Evolutionary conservation across 805 yeast genomes (phyloP), one percentile per base, ranked within the genome.

Genomic region (Yamadazyma laniorum): DNA sequence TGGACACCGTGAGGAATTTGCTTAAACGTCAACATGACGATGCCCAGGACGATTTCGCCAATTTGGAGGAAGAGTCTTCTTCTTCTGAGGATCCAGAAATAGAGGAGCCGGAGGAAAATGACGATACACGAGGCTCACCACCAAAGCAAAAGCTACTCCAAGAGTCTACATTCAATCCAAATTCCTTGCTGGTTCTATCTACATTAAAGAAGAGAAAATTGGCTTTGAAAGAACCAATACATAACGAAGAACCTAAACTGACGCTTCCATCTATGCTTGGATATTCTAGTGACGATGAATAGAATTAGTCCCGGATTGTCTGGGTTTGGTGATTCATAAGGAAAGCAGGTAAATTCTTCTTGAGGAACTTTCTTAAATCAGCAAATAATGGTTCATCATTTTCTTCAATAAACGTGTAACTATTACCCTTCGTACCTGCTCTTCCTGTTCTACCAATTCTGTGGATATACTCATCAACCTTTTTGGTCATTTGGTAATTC

Each of bases 401-500:
- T 9, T 72, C 72, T 38, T 76, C 78, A 45, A 89, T 58, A 47
- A 86, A 85, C 0, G 96, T 84, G 9, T 81, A 67, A 4, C 96
- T 83, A 7, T 74, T 68, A 31, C 99, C 99, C 5, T 56, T 56
- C 32, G 76, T 78, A 0, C 97, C 98, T 0, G 96, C 97, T 59
- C 99, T 77, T 26, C 98, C 99, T 0, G 99, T 91, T 63, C 99
- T 80, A 40, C 99, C 99, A 35, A 91, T 83, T 55, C 98, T 74
- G 61, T 91, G 99, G 14, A 91, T 77, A 51, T 89, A 91, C 42
- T 84, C 90, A 45, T 89, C 96, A 31, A 89, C 75, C 23, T 71
- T 70, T 45, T 72, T 76, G 7, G 89, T 65, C 90, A 90, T 82
- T 50, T 91, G 96, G 54, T 74, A 90, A 58, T 91, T 93, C 15